These are phyloP conservation scores for Aleurites moluccanus DNA, from an alignment of 441 rosid genomes.

Conservation along the genomic window DNA sequence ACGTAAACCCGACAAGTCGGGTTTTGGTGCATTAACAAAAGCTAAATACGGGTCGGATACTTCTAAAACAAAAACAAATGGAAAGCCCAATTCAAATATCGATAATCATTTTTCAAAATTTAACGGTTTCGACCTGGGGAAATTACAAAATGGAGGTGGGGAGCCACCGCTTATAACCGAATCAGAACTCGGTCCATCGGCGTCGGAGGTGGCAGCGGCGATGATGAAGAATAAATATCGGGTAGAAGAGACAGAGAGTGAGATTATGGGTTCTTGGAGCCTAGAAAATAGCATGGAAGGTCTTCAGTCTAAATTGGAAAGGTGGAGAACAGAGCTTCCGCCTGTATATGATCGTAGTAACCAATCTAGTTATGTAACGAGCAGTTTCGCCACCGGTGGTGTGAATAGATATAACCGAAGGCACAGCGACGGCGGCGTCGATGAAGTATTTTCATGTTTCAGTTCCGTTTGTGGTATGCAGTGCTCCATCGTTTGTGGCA, in stretches of 20 bases:
- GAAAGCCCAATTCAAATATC: background rate
- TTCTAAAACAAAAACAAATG: background rate
- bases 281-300: constrained; percentile 72
- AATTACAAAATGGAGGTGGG: background rate
- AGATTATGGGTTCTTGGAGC: constrained; percentile 51
- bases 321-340: constrained; percentile 77
- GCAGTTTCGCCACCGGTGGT: constrained; percentile 30
- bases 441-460: constrained; percentile 65
- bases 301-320: constrained; percentile 63
- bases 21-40: constrained; percentile 11
- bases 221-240: constrained; percentile 38
- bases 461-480: constrained; percentile 71
- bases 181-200: constrained; percentile 79
- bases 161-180: constrained; percentile 38
- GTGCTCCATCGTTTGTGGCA: constrained; percentile 65
- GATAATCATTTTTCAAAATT: background rate
- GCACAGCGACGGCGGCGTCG: constrained; percentile 27
- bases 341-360: constrained; percentile 51
- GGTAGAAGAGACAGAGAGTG: constrained; percentile 45
- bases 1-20: constrained; percentile 8
- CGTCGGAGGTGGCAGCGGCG: constrained; percentile 76
- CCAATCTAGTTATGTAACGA: constrained; percentile 30
- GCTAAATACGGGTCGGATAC: constrained; percentile 17
- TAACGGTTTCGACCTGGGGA: background rate
- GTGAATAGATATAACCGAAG: constrained; percentile 28